Conservation (phyloP, 2,329 filamentous ascomycete species). For the Sporothrix brunneoviolacea region DNA sequence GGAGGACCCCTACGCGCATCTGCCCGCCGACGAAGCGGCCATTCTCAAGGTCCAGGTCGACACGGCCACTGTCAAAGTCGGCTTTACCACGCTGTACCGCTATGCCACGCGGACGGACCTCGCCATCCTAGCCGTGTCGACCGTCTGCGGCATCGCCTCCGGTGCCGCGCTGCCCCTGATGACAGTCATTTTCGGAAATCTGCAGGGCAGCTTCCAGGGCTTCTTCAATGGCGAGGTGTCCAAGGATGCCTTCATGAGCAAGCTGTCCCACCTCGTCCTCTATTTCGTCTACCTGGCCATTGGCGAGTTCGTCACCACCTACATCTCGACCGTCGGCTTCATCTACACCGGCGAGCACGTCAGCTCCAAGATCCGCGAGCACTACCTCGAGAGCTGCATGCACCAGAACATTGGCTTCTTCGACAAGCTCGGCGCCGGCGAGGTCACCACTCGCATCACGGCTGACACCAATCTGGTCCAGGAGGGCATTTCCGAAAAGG, state of each 20-base stretch:
- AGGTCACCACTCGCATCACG: constrained; percentile 90
- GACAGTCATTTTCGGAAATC: constrained; percentile 72
- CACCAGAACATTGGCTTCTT: constrained; percentile 88
- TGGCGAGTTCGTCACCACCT: constrained; percentile 70
- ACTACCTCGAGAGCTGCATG: constrained; percentile 78
- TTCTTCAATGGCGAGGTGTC: constrained; percentile 47
- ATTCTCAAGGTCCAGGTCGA: constrained; percentile 64
- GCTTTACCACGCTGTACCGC: constrained; percentile 59
- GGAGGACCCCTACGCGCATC: constrained; percentile 50
- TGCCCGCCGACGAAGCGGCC: constrained; percentile 58
- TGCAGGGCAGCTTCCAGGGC: constrained; percentile 64
- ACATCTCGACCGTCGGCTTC: constrained; percentile 78
- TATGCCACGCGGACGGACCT: constrained; percentile 63
- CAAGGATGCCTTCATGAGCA: constrained; percentile 50
- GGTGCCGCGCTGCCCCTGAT: constrained; percentile 70
- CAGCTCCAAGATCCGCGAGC: constrained; percentile 68
- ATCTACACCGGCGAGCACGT: constrained; percentile 82
- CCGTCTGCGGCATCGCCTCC: constrained; percentile 56
- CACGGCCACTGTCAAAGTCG: constrained; percentile 56
- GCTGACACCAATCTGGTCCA: constrained; percentile 91
- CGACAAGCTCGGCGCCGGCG: constrained; percentile 85
- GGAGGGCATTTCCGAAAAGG: constrained; percentile 87
- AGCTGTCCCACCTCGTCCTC: constrained; percentile 59
- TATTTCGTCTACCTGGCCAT: constrained; percentile 85
- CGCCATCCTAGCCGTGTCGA: constrained; percentile 54